Base-by-base conservation (phyloP, 768 basidiomycete species). In the Cytidiella melzeri region DNA sequence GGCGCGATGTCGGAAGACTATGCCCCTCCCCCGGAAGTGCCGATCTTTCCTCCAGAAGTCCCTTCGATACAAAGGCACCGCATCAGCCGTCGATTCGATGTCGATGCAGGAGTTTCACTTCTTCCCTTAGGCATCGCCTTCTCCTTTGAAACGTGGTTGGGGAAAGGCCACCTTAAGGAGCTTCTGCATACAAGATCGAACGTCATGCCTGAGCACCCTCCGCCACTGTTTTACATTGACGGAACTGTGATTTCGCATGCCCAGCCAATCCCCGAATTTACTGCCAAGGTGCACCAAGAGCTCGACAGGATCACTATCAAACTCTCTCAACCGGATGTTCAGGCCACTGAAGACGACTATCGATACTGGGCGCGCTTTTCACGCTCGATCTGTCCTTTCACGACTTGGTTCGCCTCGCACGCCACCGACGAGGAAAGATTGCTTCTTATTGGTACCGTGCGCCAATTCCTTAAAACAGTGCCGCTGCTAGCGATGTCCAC, bases 151-250 rank as follows among this genome's bases (percentile, higher is more conserved):
- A 78, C 82, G 5, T 84, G 80, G 53, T 72, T 83, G 39, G 76
- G 73, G 6, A 80, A 70, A 50, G 84, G 86, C 0, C 70, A 74
- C 58, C 74, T 92, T 15, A 62, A 72, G 48, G 77, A 84, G 20
- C 71, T 90, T 13, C 51, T 81, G 42, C 58, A 69, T n/a, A 51
- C 59, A 9, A 46, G 59, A 10, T 74, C 74, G 2, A 55, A 54
- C 1, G 49, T 61, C 12, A 64, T 67, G 41, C 57, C 61, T 36
- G 48, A 70, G 21, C 67, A 67, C 25, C 58, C 11, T 45, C 61
- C 18, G 73, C 73, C 2, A 54, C 54, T 2, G 45, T 61, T 12
- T 63, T 68, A 47, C 57, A 62, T 43, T 49, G 70, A 25, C 67
- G 65, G 28, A 74, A 73, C 37, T 68, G 77, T 42, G 62, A 69